Conservation (phyloP, 2,329 filamentous ascomycete genomes). For the Fusarium multiceps region DNA sequence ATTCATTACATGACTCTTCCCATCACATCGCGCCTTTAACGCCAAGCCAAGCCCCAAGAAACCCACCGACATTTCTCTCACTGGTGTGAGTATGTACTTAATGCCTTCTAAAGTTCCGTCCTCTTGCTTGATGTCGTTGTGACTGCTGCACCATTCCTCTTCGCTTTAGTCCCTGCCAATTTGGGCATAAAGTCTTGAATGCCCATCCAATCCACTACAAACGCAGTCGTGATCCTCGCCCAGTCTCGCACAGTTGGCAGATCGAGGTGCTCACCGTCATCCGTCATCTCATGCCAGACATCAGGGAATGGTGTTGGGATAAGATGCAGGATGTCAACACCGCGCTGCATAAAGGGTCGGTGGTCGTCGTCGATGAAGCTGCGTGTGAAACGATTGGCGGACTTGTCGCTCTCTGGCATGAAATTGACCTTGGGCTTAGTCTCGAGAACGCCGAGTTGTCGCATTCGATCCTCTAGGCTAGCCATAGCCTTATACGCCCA, state of each 20-base stretch:
- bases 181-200: slow-evolving; percentile 60
- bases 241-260: slow-evolving; percentile 85
- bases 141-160: slow-evolving; percentile 43
- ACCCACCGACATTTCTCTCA: slow-evolving; percentile 35
- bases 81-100: slow-evolving; percentile 15
- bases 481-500: slow-evolving; percentile 90
- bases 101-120: slow-evolving; percentile 49
- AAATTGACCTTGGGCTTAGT: slow-evolving; percentile 66
- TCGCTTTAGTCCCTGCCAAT: slow-evolving; percentile 37
- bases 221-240: slow-evolving; percentile 84
- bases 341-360: slow-evolving; percentile 86
- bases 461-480: slow-evolving; percentile 77
- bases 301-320: slow-evolving; percentile 85
- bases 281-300: slow-evolving; percentile 88
- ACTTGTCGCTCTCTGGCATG: slow-evolving; percentile 71
- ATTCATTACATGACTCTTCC: slow-evolving; percentile 29
- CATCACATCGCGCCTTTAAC: slow-evolving; percentile 33
- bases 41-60: slow-evolving; percentile 37
- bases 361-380: slow-evolving; percentile 85
- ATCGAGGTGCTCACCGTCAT: slow-evolving; percentile 88
- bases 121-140: slow-evolving; percentile 45
- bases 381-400: slow-evolving; percentile 57
- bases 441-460: slow-evolving; percentile 73
- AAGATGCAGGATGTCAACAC: slow-evolving; percentile 88
- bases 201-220: slow-evolving; percentile 93